Conservation (phyloP, 805 yeast genomes). For the Kuraishia molischiana region DNA sequence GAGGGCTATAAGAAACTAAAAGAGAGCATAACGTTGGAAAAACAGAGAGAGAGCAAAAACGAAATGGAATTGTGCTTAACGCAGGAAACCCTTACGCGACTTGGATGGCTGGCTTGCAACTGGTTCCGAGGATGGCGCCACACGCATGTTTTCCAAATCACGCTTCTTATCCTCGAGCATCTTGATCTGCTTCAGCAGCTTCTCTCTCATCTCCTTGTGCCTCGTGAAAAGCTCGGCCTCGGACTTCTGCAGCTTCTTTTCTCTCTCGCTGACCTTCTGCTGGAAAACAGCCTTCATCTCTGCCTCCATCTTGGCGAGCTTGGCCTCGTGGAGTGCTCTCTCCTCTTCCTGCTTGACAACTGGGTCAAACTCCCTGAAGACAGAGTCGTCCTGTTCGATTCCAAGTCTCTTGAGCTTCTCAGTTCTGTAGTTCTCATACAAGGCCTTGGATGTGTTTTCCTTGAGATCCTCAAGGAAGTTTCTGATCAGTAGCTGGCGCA, state of each 20-base stretch:
- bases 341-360: constrained; percentile 89
- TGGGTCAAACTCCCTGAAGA: constrained; percentile 94
- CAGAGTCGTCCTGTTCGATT: constrained; percentile 82
- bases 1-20: too few relatives aligned
- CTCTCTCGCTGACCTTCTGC: constrained; percentile 93
- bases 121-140: constrained; percentile 27
- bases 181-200: constrained; percentile 77
- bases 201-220: constrained; percentile 96
- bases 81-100: constrained; percentile 74
- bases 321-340: constrained; percentile 85
- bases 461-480: constrained; percentile 90
- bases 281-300: constrained; percentile 97
- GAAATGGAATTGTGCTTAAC: too few relatives aligned
- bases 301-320: constrained; percentile 84
- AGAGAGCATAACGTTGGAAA: too few relatives aligned
- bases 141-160: constrained; percentile 55
- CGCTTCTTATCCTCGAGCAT: constrained; percentile 86
- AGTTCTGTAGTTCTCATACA: constrained; percentile 87
- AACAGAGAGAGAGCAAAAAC: too few relatives aligned
- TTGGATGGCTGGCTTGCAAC: constrained; percentile 35
- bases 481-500: constrained; percentile 82
- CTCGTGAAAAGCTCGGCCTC: constrained; percentile 93
- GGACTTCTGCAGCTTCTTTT: constrained; percentile 90
- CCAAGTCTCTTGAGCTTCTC: constrained; percentile 76
- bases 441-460: constrained; percentile 64